Conservation (phyloP, 2,329 filamentous ascomycete species). For the Rhynchosporium graminicola region DNA sequence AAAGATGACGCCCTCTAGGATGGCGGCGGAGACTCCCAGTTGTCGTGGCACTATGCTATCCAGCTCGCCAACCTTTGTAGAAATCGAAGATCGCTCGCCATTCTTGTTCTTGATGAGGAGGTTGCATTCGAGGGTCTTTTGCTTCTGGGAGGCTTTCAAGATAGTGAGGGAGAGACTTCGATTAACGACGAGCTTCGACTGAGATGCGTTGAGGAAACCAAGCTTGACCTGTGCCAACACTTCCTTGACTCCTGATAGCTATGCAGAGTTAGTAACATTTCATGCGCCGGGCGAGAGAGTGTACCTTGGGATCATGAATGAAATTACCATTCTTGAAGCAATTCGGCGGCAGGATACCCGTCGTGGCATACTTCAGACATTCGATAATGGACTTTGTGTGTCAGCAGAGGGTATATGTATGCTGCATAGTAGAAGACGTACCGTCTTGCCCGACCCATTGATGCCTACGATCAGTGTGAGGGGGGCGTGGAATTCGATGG, state of each 20-base stretch:
- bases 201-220: slow-evolving; percentile 77
- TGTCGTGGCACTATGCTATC: slow-evolving; percentile 82
- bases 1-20: slow-evolving; percentile 95
- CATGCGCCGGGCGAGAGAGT: slow-evolving; percentile 1
- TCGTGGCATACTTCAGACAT: slow-evolving; percentile 96
- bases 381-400: slow-evolving; percentile 83
- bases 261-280: slow-evolving; percentile 23
- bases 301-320: slow-evolving; percentile 91
- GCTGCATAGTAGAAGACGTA: slow-evolving; percentile 37
- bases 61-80: slow-evolving; percentile 77
- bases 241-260: slow-evolving; percentile 82
- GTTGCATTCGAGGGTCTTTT: slow-evolving; percentile 83
- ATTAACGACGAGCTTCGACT: slow-evolving; percentile 78
- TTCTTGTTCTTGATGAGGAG: slow-evolving; percentile 64
- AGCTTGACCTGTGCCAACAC: slow-evolving; percentile 90
- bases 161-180: slow-evolving; percentile 83
- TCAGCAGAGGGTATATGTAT: slow-evolving; percentile 23
- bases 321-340: slow-evolving; percentile 79
- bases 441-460: slow-evolving; percentile 96
- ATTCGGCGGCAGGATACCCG: slow-evolving; percentile 89
- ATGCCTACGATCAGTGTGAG: slow-evolving; percentile 95
- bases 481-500: slow-evolving; percentile 84
- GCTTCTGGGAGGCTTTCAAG: slow-evolving; percentile 72
- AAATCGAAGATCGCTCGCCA: slow-evolving; percentile 77
- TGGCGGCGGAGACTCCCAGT: slow-evolving; percentile 84